Conservation (phyloP, 805 yeast genomes). For the Suhomyces vadensis region DNA sequence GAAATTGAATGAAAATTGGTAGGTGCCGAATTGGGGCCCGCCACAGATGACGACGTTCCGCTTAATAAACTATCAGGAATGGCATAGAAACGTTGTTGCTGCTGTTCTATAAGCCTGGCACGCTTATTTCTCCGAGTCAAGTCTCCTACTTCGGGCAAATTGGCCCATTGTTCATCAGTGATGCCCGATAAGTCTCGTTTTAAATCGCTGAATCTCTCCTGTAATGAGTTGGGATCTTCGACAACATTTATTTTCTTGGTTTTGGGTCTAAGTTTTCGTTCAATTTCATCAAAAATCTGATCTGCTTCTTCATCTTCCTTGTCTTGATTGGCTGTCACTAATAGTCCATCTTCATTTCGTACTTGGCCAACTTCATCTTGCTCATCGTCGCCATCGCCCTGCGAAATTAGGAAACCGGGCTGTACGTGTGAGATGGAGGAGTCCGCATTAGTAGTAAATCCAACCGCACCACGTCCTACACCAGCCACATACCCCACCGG, state of each 20-base stretch:
- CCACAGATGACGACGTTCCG: conserved; percentile 13
- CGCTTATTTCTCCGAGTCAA: conserved; percentile 79
- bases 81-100: conserved; percentile 71
- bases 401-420: conserved; percentile 23
- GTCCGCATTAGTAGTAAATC: conserved; percentile 85
- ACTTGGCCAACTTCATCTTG: conserved; percentile 34
- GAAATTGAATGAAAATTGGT: conserved; percentile 58
- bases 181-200: conserved; percentile 62
- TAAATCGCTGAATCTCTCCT: conserved; percentile 46
- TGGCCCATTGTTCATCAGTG: conserved; percentile 73
- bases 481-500: conserved; percentile 94
- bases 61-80: conserved; percentile 72
- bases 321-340: conserved; percentile 28
- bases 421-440: conserved; percentile 43
- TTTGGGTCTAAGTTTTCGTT: conserved; percentile 45
- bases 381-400: conserved; percentile 23
- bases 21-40: conserved; percentile 30
- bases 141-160: conserved; percentile 86
- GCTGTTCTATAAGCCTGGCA: conserved; percentile 58
- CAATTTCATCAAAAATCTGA: conserved; percentile 64
- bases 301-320: conserved; percentile 81
- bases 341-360: conserved; percentile 19
- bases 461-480: conserved; percentile 91
- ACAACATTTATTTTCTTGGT: conserved; percentile 27
- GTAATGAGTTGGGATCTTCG: not conserved